Evolutionary conservation across 2,329 filamentous ascomycete genomes (phyloP), one percentile per base, ranked within the genome.

Genomic region (Penicillium decumbens): DNA sequence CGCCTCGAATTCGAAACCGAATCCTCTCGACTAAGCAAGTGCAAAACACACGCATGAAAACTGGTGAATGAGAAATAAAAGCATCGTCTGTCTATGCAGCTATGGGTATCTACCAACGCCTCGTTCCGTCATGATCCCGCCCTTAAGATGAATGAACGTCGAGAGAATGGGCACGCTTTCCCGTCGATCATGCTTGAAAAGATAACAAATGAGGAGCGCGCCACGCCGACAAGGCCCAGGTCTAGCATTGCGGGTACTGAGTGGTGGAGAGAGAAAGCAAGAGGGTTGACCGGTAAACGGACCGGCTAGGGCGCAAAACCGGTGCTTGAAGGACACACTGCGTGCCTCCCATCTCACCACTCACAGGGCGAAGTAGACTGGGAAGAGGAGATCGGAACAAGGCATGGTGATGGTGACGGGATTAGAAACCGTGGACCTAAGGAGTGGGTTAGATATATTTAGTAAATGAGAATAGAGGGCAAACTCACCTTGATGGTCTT

Each of bases 401-500:
- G 68, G 63, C 62, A 66, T 63, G 67, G 65, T 62, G 65, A 37
- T 18, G 33, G 33, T 37, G 33, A 66, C 62, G 61, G 61, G 64
- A 64, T 69, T 77, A 78, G 72, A 78, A 78, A 55, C 75, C 75
- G 63, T 78, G 75, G 69, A 78, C 75, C 73, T 75, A 51, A 15
- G 39, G 18, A 7, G 29, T 23, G 38, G 9, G 45, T 58, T 48
- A 58, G 50, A 39, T 3, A 7, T 37, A 33, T 39, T 15, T 10
- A 23, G 9, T 12, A 15, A 41, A 9, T 33, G 41, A 23, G 15
- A 20, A 15, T 12, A 7, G n/a, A 9, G 30, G 20, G 33, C 39
- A 23, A 45, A 56, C 65, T 53, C 69, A 92, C 88, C 83, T 97
- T 96, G 79, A 97, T 95, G 77, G 87, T 95, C 84, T 96, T 95